Conservation (phyloP, 176 grass and related monocot species). For the Carex myosuroides region DNA sequence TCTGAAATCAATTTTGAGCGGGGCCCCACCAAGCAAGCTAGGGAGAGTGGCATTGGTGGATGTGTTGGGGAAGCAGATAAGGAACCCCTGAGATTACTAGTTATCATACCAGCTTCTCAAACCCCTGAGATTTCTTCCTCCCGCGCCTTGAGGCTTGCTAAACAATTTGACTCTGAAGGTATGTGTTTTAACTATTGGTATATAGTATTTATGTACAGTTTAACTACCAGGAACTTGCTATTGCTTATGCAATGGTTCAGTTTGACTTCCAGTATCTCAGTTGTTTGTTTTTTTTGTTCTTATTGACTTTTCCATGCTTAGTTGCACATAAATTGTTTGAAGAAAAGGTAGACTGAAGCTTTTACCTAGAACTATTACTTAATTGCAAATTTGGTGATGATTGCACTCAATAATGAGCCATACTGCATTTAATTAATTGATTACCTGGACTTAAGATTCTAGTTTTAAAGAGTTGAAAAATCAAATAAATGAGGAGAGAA, state of each 20-base stretch:
- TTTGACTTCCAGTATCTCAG: not conserved
- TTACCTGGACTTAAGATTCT: not conserved
- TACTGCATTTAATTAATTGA: not conserved
- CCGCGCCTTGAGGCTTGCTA: constrained; percentile 76
- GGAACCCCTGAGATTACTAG: too few species aligned
- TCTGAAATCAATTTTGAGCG: constrained; percentile 61
- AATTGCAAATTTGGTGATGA: not conserved
- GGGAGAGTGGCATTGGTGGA: constrained; percentile 70
- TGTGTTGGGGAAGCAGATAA: constrained; percentile 74
- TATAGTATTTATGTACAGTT: not conserved
- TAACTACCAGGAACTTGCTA: not conserved
- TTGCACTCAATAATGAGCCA: not conserved
- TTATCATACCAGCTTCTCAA: constrained; percentile 89
- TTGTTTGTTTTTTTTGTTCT: constrained; percentile 7
- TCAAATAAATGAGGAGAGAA: not conserved
- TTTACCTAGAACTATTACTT: not conserved
- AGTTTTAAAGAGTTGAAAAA: not conserved
- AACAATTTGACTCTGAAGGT: constrained; percentile 94
- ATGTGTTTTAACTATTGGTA: constrained; percentile 7
- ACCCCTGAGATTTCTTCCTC: constrained; percentile 84
- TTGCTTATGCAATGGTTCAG: not conserved
- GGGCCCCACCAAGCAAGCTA: constrained; percentile 60
- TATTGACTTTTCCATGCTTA: not conserved
- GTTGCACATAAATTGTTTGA: not conserved
- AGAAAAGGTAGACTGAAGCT: not conserved